These are phyloP conservation scores for Papiliotrema terrestris DNA, from an alignment of 1,284 basidiomycete genomes.

Conservation along the genomic window DNA sequence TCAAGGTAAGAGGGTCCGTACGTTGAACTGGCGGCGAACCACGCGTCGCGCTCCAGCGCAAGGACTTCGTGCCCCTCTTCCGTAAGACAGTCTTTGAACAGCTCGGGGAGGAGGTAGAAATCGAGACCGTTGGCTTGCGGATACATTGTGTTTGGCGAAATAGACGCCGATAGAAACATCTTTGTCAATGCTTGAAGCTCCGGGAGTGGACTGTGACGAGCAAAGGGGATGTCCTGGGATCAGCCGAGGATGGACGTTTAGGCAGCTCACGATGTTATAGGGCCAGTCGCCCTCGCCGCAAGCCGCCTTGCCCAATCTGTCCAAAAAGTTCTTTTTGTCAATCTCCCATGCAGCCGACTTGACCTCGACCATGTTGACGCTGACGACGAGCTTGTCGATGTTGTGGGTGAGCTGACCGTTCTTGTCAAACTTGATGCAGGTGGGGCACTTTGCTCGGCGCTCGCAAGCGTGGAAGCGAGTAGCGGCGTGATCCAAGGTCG, in stretches of 20 bases:
- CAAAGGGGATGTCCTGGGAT: conserved; percentile 69
- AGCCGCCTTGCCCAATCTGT: conserved; percentile 22
- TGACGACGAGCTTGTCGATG: conserved; percentile 26
- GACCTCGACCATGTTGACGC: conserved; percentile 52
- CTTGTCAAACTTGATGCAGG: conserved; percentile 23
- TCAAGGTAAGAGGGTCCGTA: not conserved
- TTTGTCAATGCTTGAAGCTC: conserved; percentile 75
- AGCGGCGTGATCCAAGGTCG: conserved; percentile 58
- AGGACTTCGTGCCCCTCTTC: conserved; percentile 35
- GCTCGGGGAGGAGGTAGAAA: conserved; percentile 62
- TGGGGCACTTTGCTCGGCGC: conserved; percentile 66
- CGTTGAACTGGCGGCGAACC: conserved; percentile 3
- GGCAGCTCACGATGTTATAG: conserved; percentile 32
- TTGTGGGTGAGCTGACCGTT: conserved; percentile 15
- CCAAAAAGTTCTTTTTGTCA: conserved; percentile 16
- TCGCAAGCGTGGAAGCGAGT: conserved; percentile 92
- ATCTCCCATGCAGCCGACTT: conserved; percentile 52
- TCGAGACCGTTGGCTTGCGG: conserved; percentile 62
- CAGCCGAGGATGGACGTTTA: not conserved
- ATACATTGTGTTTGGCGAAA: conserved; percentile 76
- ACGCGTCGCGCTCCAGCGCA: conserved; percentile 20
- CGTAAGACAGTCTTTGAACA: conserved; percentile 61
- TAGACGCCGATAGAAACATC: conserved; percentile 67
- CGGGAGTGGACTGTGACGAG: conserved; percentile 77
- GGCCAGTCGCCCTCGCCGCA: conserved; percentile 35